A percentile compares a stretch with the other conserved stretches of the same genome.
phyloP scores from a whole-genome alignment of 2,329 filamentous ascomycete species.

The Fusarium poae region DNA sequence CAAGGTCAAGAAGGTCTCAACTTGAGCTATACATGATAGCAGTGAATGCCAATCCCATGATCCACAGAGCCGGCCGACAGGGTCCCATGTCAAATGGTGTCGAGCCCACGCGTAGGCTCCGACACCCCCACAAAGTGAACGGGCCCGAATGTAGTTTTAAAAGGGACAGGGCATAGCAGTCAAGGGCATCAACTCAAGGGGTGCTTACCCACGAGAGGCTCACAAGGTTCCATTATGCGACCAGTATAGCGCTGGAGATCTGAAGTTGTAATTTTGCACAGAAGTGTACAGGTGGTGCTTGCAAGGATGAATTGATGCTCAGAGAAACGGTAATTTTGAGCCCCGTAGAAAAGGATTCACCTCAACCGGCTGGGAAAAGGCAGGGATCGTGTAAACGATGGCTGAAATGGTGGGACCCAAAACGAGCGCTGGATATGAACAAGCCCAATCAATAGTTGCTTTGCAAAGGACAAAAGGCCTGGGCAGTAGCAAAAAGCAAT shows the following conservation, averaged over 20 bases:
- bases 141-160: slow-evolving; percentile 35
- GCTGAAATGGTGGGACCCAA: slow-evolving; percentile 45
- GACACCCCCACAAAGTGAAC: slow-evolving; percentile 39
- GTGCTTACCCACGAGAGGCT: slow-evolving; percentile 20
- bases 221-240: slow-evolving; percentile 13
- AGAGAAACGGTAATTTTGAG: slow-evolving; percentile 11
- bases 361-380: slow-evolving; percentile 10
- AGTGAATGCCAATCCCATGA: slow-evolving; percentile 43
- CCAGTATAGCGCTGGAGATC: slow-evolving; percentile 14
- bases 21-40: slow-evolving; percentile 29
- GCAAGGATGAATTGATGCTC: slow-evolving; percentile 13
- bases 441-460: slow-evolving; percentile 42
- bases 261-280: background rate
- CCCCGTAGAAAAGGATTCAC: slow-evolving; percentile 25
- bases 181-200: slow-evolving; percentile 32
- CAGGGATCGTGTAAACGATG: slow-evolving; percentile 44
- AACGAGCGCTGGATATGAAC: slow-evolving; percentile 29
- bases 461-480: slow-evolving; percentile 24
- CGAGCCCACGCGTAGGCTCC: slow-evolving; percentile 45
- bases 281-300: slow-evolving; percentile 1
- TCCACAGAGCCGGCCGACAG: slow-evolving; percentile 47
- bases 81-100: slow-evolving; percentile 43
- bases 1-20: slow-evolving; percentile 46
- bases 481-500: slow-evolving; percentile 37
- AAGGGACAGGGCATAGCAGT: slow-evolving; percentile 21